Evolutionary conservation across 2,329 filamentous ascomycete genomes (phyloP).

Genomic region (Harringtonia lauricola): DNA sequence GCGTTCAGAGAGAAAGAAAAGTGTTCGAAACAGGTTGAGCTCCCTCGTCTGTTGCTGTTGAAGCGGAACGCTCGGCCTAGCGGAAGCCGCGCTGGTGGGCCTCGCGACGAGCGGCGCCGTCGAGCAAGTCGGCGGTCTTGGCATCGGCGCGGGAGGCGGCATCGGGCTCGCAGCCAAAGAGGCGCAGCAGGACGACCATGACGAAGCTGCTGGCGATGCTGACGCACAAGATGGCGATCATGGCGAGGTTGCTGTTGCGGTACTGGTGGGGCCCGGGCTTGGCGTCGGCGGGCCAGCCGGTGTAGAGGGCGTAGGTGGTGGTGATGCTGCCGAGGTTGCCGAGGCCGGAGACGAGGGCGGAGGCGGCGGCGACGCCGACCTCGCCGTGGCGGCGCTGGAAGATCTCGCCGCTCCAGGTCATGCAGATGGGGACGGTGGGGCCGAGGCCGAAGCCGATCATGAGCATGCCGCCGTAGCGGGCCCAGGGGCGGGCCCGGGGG

Average conservation of each 20-base stretch:
- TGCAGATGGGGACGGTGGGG: slow-evolving; percentile 83
- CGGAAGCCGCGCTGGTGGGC: slow-evolving; percentile 46
- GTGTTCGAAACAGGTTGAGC: not conserved
- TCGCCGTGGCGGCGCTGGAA: slow-evolving; percentile 85
- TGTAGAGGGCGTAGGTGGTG: slow-evolving; percentile 83
- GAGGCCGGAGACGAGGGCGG: slow-evolving; percentile 74
- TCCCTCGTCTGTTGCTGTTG: not conserved
- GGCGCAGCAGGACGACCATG: slow-evolving; percentile 57
- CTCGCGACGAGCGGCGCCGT: slow-evolving; percentile 51
- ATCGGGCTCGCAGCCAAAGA: slow-evolving; percentile 42
- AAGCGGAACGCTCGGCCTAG: slow-evolving; percentile 15
- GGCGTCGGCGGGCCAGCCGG: slow-evolving; percentile 72
- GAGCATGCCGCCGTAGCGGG: slow-evolving; percentile 77
- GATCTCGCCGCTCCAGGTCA: slow-evolving; percentile 87
- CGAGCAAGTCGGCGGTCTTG: slow-evolving; percentile 28
- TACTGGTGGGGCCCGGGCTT: slow-evolving; percentile 58
- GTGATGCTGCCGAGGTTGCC: slow-evolving; percentile 79
- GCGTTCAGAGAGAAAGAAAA: not conserved
- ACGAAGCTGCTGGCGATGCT: slow-evolving; percentile 63
- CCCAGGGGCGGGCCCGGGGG: slow-evolving; percentile 55
- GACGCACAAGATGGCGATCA: slow-evolving; percentile 73
- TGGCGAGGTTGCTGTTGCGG: slow-evolving; percentile 73
- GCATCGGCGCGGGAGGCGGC: slow-evolving; percentile 33
- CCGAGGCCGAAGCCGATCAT: slow-evolving; percentile 86
- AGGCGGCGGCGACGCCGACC: slow-evolving; percentile 78